Evolutionary conservation across 805 yeast species (phyloP), one percentile per base, ranked within the genome.

Genomic region (Kuraishia borneana): DNA sequence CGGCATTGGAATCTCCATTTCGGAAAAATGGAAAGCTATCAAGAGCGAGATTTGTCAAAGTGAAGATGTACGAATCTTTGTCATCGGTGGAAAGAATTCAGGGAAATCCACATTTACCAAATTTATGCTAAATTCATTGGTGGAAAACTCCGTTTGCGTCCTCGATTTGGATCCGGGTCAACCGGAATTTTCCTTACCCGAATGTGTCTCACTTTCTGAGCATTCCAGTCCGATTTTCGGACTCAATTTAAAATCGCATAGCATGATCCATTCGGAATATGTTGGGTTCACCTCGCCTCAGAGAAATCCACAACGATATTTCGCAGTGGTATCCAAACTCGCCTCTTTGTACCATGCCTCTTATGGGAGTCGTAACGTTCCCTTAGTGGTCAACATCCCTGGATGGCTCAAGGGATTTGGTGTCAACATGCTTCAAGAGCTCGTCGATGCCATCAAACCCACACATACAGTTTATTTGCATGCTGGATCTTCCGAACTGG

Each of bases 351-450:
- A 46, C 48, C 20, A 54, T 31, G 20, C 19, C 3, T 21, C 32
- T 12, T 27, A 39, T 7, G 42, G 43, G 21, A 46, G 31, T 35
- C 50, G 46, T 46, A 46, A 32, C 42, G 59, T 35, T 16, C 67
- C 60, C 12, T 54, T 85, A 3, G 51, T 87, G 1, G 65, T 88
- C 3, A 87, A 87, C 46, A 72, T 88, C 1, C 89, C 96, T 0
- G 95, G 95, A 0, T 87, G 95, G 95, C 70, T 85, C 21, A 83
- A 82, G 53, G 96, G 96, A 0, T 75, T 73, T 41, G 96, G 96
- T 0, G 62, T 77, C 12, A 78, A 74, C 32, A 55, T 87, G 6
- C 60, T 83, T n/a, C 60, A 54, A 12, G 57, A 63, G 19, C 54
- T 81, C 2, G 59, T 76, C 2, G 39, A 45, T 1, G 38, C 51